Conservation (phyloP, 257 asterid genomes). For the Fraxinus americana region DNA sequence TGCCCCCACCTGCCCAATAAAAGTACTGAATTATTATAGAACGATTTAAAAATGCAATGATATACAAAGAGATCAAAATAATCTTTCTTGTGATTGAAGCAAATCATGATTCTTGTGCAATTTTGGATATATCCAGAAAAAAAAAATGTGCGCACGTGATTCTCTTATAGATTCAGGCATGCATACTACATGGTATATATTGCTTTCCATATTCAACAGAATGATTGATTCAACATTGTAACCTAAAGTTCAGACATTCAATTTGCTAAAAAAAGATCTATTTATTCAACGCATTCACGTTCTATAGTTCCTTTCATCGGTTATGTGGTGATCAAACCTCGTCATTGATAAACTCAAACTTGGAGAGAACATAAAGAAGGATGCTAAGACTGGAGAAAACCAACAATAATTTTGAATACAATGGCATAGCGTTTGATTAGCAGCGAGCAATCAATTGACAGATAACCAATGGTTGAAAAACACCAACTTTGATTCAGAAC, state of each 20-base stretch:
- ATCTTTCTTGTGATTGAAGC: neutral
- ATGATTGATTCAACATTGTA: too few relatives aligned
- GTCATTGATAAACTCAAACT: neutral
- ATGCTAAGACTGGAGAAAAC: neutral
- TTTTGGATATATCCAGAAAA: neutral
- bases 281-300: neutral
- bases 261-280: neutral
- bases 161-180: neutral
- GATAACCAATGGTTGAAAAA: neutral
- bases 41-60: neutral
- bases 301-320: neutral
- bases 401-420: neutral
- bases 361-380: neutral
- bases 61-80: neutral
- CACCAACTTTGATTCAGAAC: neutral
- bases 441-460: neutral
- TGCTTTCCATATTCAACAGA: too few relatives aligned
- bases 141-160: neutral
- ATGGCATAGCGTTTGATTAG: neutral
- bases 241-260: too few relatives aligned
- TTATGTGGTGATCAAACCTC: slow-evolving; percentile 5
- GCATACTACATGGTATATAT: too few relatives aligned
- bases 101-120: neutral
- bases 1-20: neutral
- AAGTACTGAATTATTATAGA: neutral